Base-by-base conservation (phyloP, 495 filamentous ascomycete genomes). In the Annulohypoxylon nitens region DNA sequence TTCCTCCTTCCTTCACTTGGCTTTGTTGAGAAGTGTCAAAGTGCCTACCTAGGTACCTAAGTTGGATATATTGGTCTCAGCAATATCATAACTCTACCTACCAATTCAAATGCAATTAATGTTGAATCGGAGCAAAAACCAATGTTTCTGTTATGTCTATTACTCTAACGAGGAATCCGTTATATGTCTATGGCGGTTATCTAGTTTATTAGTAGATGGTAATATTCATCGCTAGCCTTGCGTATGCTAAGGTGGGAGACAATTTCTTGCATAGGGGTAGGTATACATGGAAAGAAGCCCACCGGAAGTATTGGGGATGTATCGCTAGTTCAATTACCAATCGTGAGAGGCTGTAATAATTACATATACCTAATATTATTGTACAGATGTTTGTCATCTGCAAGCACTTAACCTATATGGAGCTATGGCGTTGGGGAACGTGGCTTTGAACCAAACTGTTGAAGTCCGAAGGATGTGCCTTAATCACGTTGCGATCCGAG, bases 401-500 rank as follows among this genome's bases (percentile, higher is more conserved):
- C 26, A 58, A 65, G 33, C 50, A 34, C 30, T 47, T 41, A 36
- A 54, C 7, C 18, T 47, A 26, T 11, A 18, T 14, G 16, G 30
- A 33, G 23, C 20, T 10, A 61, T 34, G 10, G 20, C n/a, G 39
- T 7, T 36, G 33, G 36, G 34, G 11, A 66, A 45, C 18, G 60
- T 54, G 64, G 60, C 50, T 63, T 64, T 61, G 53, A 30, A 51
- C 25, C 50, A 39, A n/a, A 39, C n/a, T 47, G 14, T 64, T 48
- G 51, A 67, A 72, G 48, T 41, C 62, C 57, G 75, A 65, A 50
- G 57, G 51, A 2, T 36, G 25, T 55, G 43, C 36, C 20, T 23
- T 36, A 41, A 33, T 30, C 66, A 68, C 55, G 67, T 60, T 68
- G 60, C 50, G 55, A 69, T 71, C 61, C 57, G 30, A 75, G 61